Evolutionary conservation across 768 basidiomycete genomes (phyloP).

Genomic region (Termitomyces sp.): DNA sequence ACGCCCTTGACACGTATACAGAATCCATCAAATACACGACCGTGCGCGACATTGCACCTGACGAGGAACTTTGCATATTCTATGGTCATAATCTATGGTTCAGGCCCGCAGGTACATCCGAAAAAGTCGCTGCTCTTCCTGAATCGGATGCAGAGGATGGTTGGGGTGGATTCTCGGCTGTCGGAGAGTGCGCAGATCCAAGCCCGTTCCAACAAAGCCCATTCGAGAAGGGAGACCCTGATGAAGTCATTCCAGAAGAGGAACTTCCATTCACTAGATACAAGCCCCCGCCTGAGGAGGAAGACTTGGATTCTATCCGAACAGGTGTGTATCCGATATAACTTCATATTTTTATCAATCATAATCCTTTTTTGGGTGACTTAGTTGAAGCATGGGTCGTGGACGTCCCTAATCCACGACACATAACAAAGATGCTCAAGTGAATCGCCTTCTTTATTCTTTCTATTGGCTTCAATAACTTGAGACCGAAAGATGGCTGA

Average conservation of each 20-base stretch:
- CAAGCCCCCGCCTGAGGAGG: conserved; percentile 63
- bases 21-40: conserved; percentile 67
- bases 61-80: conserved; percentile 79
- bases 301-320: conserved; percentile 50
- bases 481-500: conserved; percentile 57
- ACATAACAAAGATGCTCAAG: conserved; percentile 64
- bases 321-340: conserved; percentile 40
- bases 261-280: conserved; percentile 65
- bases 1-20: conserved; percentile 45
- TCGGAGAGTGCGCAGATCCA: conserved; percentile 20
- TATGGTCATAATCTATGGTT: conserved; percentile 73
- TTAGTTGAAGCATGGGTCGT: conserved; percentile 76
- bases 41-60: conserved; percentile 44
- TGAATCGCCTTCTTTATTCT: conserved; percentile 24
- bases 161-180: conserved; percentile 40
- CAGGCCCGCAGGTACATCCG: conserved; percentile 30
- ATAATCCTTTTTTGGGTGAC: not conserved
- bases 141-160: conserved; percentile 33
- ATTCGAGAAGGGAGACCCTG: conserved; percentile 33
- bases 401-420: conserved; percentile 60
- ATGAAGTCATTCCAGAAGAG: conserved; percentile 52
- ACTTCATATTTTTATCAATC: not conserved
- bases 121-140: not conserved
- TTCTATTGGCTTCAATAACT: not conserved
- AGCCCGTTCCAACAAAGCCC: conserved; percentile 18